Evolutionary conservation across 148 eudicot species (phyloP).

Genomic region (Camellia japonica): DNA sequence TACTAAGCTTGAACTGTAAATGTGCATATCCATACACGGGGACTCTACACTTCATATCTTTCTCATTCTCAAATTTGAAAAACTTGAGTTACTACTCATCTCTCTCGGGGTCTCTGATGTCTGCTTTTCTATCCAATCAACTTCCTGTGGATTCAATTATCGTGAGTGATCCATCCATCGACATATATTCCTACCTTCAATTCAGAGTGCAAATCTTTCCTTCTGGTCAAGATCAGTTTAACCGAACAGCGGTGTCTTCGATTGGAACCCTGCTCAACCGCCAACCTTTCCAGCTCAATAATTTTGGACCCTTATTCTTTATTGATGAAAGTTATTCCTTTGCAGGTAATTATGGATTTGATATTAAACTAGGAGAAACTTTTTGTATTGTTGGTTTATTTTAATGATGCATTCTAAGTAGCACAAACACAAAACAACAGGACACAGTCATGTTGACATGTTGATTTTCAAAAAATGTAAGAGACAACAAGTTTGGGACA

Average conservation of each 20-base stretch:
- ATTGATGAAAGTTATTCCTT: constrained; percentile 47
- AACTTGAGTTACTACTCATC: constrained; percentile 35
- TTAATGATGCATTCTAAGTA: no score
- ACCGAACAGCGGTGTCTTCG: constrained; percentile 46
- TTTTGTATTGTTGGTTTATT: not conserved
- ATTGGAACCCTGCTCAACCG: constrained; percentile 54
- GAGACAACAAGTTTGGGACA: no score
- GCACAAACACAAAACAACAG: no score
- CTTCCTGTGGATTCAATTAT: constrained; percentile 55
- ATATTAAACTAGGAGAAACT: not conserved
- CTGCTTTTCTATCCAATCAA: constrained; percentile 27
- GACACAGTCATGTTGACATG: no score
- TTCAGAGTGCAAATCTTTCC: constrained; percentile 53
- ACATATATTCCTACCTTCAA: constrained; percentile 37
- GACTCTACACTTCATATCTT: constrained; percentile 47
- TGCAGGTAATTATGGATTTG: constrained; percentile 38
- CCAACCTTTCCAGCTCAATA: constrained; percentile 34
- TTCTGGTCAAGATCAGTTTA: constrained; percentile 40
- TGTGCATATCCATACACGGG: constrained; percentile 58
- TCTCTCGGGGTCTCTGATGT: constrained; percentile 40
- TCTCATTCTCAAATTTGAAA: constrained; percentile 53
- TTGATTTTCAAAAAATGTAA: no score
- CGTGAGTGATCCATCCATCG: constrained; percentile 37
- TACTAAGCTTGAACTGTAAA: constrained; percentile 41
- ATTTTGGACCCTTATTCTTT: constrained; percentile 56